Percentiles rank a stretch among this genome's conserved stretches.
Conservation (phyloP, 257 asterid species). For the Fraxinus pennsylvanica region DNA sequence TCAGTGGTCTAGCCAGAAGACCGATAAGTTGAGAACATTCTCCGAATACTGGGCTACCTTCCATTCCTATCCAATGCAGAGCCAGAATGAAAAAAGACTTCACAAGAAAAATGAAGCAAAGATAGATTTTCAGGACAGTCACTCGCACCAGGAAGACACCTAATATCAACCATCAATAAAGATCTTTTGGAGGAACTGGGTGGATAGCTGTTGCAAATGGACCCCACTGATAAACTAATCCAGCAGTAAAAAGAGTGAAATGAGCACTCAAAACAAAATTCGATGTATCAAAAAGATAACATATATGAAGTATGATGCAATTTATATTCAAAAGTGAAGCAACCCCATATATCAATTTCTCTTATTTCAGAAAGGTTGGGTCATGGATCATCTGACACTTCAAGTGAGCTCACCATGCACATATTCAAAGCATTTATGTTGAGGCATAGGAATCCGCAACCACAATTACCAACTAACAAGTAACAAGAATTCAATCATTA, state of each 20-base stretch:
- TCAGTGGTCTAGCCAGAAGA: conserved; percentile 72
- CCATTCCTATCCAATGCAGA: conserved; percentile 78
- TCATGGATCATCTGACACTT: not conserved
- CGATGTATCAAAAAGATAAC: conserved; percentile 14
- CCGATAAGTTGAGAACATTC: conserved; percentile 70
- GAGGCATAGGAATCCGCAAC: conserved; percentile 2
- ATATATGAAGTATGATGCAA: conserved; percentile 4
- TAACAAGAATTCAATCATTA: conserved; percentile 10
- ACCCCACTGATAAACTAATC: conserved; percentile 81
- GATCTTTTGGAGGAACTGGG: conserved; percentile 60
- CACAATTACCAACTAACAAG: conserved; percentile 17
- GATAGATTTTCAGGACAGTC: conserved; percentile 29
- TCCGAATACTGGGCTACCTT: conserved; percentile 91
- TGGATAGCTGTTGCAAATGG: conserved; percentile 83
- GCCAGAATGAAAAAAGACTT: conserved; percentile 30
- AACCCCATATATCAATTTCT: not conserved
- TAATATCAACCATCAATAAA: conserved; percentile 86
- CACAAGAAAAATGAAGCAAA: conserved; percentile 31
- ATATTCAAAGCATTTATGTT: conserved; percentile 13
- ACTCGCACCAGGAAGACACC: conserved; percentile 94
- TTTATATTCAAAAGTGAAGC: conserved; percentile 10
- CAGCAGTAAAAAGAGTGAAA: conserved; percentile 19
- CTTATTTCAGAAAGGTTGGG: conserved; percentile 9
- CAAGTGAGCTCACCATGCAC: conserved; percentile 12
- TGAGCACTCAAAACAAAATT: conserved; percentile 23